Base-by-base conservation (phyloP, 2,329 filamentous ascomycete genomes). In the Massarina eburnea region DNA sequence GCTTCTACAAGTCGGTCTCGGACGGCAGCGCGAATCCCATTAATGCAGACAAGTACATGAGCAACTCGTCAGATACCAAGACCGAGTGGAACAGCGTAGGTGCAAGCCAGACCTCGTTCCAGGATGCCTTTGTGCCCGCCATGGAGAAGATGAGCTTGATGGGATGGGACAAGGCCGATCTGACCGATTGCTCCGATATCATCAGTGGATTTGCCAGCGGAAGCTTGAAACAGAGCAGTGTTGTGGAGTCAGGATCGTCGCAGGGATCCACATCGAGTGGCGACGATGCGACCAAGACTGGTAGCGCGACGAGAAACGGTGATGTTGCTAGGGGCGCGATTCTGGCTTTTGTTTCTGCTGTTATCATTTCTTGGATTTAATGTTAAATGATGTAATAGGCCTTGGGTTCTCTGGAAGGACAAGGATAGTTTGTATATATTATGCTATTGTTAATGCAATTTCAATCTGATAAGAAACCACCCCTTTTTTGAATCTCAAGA, bases 1-100 rank as follows among this genome's bases (percentile, higher is more conserved):
- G 45, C 2, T 61, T 57, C 46, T 63, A 63, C 34, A 14, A n/a
- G 9, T 45, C 61, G 20, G 57, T 50, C 2, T 29, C 54, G 20
- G 37, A 38, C 4, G 43, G 43, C 17, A 39, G 34, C 8, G 45
- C 51, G 7, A 43, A 32, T 9, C 34, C 37, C 2, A 24, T 51
- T 5, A 8, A 29, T 8, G 34, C 34, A 22, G 48, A 51, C 39
- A 21, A n/a, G 2, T 48, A 36, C n/a, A 8, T 44, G 26, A 27
- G 35, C 8, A 22, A 46, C 9, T 41, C 39, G 12, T 37, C 20
- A 12, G 43, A 48, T 18, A 41, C 41, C 3, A 18, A 30, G 12
- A 39, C 29, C 17, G 26, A 38, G 19, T 46, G 44, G 44, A 42
- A 26, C 17, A 19, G 18, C 24, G 17, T 43, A 12, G 32, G 37